phyloP scores from a whole-genome alignment of 805 yeast genomes.

The Lipomyces kockii region DNA sequence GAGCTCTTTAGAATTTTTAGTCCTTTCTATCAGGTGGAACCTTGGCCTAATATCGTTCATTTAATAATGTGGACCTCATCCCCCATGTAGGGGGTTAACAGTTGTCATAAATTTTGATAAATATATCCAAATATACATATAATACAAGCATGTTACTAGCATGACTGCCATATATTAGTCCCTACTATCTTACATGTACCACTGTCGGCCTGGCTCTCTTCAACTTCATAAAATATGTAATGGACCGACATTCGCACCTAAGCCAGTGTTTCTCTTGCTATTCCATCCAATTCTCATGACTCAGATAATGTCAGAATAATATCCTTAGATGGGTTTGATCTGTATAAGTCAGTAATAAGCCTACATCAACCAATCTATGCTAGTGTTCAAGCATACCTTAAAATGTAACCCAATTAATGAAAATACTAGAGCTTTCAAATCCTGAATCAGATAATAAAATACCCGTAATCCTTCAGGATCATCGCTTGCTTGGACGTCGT shows the following conservation, averaged over 20 bases:
- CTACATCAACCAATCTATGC: neutral
- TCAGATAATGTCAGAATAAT: neutral
- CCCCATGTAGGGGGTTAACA: too few species aligned
- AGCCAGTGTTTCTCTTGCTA: neutral
- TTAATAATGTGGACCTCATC: too few species aligned
- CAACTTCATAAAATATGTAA: too few species aligned
- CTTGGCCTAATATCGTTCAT: too few species aligned
- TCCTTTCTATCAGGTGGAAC: too few species aligned
- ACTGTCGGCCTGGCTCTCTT: neutral
- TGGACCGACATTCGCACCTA: neutral
- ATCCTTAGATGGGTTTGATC: neutral
- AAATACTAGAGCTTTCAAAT: constrained; percentile 51
- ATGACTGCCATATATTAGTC: neutral
- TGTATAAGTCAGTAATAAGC: neutral
- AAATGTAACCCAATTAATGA: constrained; percentile 52
- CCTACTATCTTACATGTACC: neutral
- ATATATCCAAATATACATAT: neutral
- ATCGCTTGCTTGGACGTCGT: constrained; percentile 48
- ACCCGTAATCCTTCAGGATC: constrained; percentile 54
- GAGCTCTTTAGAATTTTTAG: too few species aligned
- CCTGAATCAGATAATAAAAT: constrained; percentile 52
- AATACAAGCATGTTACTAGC: neutral
- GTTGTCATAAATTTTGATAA: too few species aligned
- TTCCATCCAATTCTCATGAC: too few species aligned
- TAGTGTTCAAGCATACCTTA: constrained; percentile 42